phyloP scores from a whole-genome alignment of 225 moss, liverwort and hornwort species.

The Bryoerythrophyllum caledonicum region DNA sequence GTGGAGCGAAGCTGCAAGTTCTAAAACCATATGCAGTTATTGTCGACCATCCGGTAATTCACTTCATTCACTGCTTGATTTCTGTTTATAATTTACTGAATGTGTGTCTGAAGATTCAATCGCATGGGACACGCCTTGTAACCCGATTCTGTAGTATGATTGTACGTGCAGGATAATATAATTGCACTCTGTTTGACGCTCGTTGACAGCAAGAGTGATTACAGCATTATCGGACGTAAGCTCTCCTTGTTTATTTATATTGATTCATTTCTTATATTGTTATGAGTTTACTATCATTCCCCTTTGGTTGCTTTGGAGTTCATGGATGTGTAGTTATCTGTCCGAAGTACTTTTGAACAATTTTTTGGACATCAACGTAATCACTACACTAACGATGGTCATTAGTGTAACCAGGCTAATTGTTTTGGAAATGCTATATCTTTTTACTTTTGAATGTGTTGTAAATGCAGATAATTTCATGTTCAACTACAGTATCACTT shows the following conservation, averaged over 20 bases:
- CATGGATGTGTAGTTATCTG: neutral
- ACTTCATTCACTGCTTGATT: neutral
- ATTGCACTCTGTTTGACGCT: constrained; percentile 39
- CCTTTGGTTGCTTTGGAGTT: neutral
- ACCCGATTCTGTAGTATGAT: neutral
- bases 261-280: neutral
- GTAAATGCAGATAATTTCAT: constrained; percentile 52
- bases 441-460: constrained; percentile 5
- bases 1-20: constrained; percentile 36
- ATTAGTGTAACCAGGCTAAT: too few species aligned
- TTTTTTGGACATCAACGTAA: neutral
- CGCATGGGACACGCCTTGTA: neutral
- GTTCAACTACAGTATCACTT: constrained; percentile 47
- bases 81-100: neutral
- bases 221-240: constrained; percentile 55
- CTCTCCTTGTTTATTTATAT: neutral
- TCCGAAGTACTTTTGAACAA: neutral
- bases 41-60: neutral
- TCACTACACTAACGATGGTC: too few species aligned
- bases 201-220: constrained; percentile 45
- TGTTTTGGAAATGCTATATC: too few species aligned
- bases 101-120: neutral
- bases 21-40: constrained; percentile 20
- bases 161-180: constrained; percentile 35
- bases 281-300: neutral